Evolutionary conservation across 306 rosid genomes (phyloP).

Genomic region (Quercus berberidifolia): DNA sequence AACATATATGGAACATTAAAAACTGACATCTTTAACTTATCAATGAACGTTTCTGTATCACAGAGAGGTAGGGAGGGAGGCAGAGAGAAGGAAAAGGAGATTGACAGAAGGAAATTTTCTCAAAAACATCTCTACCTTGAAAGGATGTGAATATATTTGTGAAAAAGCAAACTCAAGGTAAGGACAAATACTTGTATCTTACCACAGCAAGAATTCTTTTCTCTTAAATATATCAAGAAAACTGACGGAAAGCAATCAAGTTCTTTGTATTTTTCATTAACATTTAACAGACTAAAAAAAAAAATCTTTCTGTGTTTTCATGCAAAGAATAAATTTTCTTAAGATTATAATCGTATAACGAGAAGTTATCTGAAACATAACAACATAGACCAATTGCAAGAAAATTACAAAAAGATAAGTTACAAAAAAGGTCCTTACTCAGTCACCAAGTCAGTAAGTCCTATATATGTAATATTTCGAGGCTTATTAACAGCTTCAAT

Average conservation of each 20-base stretch:
- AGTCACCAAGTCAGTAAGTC: slow-evolving; percentile 90
- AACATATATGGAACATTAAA: neutral
- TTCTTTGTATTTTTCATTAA: neutral
- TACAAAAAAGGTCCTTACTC: slow-evolving; percentile 62
- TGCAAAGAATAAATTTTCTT: neutral
- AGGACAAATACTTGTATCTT: neutral
- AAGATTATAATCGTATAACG: neutral
- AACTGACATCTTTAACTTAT: neutral
- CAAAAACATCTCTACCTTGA: neutral
- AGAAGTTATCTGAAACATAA: neutral
- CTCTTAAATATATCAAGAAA: neutral
- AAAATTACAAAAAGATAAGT: neutral
- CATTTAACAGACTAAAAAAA: neutral
- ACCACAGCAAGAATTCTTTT: neutral
- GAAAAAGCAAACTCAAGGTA: neutral
- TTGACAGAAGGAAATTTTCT: neutral
- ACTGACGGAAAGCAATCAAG: neutral
- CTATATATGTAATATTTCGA: slow-evolving; percentile 71
- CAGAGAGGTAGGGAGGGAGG: neutral
- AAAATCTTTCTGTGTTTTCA: neutral
- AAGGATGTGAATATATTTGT: neutral
- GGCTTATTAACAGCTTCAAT: slow-evolving; percentile 97
- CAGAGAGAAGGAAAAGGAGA: neutral
- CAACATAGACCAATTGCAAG: neutral
- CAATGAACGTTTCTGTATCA: neutral